Percentiles rank a stretch among this genome's conserved stretches.
Conservation (phyloP, 2,329 filamentous ascomycete species). For the Fusarium praegraminearum region DNA sequence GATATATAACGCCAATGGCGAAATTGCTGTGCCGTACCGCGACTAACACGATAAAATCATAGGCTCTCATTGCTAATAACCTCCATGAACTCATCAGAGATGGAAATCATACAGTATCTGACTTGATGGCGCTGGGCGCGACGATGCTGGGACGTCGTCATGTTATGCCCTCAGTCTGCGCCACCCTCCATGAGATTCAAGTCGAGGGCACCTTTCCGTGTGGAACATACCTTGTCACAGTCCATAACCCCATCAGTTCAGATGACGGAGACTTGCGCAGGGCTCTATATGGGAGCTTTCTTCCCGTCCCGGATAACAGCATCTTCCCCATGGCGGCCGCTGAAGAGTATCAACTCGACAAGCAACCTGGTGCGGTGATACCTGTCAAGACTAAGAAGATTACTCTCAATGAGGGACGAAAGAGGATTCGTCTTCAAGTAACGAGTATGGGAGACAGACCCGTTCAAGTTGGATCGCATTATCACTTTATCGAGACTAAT, state of each 20-base stretch:
- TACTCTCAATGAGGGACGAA: conserved; percentile 78
- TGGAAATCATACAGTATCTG: conserved; percentile 90
- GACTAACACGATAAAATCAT: conserved; percentile 16
- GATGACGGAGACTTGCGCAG: conserved; percentile 89
- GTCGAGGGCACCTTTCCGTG: conserved; percentile 93
- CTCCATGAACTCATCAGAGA: conserved; percentile 97
- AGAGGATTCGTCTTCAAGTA: conserved; percentile 79
- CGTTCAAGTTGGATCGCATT: conserved; percentile 93
- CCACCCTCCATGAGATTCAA: conserved; percentile 85
- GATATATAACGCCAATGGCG: not conserved
- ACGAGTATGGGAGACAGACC: conserved; percentile 90
- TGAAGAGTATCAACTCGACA: conserved; percentile 73
- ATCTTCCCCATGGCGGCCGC: conserved; percentile 75
- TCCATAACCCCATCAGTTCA: conserved; percentile 87
- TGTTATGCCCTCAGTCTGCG: conserved; percentile 84
- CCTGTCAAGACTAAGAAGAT: conserved; percentile 75
- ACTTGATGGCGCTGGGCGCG: conserved; percentile 91
- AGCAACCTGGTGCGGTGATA: conserved; percentile 84
- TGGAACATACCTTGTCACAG: conserved; percentile 93
- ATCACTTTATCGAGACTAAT: conserved; percentile 97
- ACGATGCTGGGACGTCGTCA: conserved; percentile 95
- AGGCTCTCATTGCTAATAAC: conserved; percentile 87
- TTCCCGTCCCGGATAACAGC: conserved; percentile 78
- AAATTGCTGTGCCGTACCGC: not conserved
- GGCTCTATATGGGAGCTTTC: conserved; percentile 90